Base-by-base conservation (phyloP, 805 yeast genomes). In the Metschnikowia borealis region DNA sequence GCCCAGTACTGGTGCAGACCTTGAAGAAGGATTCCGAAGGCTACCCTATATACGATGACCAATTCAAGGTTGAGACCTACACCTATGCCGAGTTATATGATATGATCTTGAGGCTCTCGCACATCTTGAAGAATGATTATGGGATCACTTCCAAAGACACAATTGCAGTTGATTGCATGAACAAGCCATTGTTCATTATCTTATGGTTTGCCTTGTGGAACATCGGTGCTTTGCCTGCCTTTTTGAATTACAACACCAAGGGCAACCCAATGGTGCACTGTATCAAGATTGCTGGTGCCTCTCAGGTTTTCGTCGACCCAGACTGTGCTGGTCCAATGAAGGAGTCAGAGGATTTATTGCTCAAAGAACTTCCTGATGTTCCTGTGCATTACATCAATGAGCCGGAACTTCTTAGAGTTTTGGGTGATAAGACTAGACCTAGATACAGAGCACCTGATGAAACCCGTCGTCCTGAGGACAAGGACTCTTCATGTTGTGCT, bases 161-260 rank as follows among this genome's bases (percentile, higher is more conserved):
- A 8, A 81, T 92, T 42, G 95, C 87, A 0, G 60, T 92, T 40
- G 85, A 84, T 60, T 85, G 82, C 62, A 85, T 87, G 61, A 91
- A 91, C 67, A 89, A 86, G 63, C 96, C 96, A 2, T 71, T 89
- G 54, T 88, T 87, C 60, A 68, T 91, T 14, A 76, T 90, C 48
- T 63, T 87, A 38, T 88, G 96, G 96, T 75, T 87, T 48, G 87
- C 96, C 0, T 68, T 87, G 44, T 91, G 97, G 97, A 87, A 89
- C 60, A 75, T 91, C 48, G 97, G 97, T 39, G 96, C 96, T 0
- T 67, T 77, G 7, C 97, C 97, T 0, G 90, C 96, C 0, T 86
- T 92, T 59, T 70, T 92, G 60, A 91, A 91, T 69, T 88, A 83
- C 70, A 91, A 90, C 65, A 75, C 85, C 44, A 74, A 77, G 47